These are phyloP conservation scores for Collybiopsis confluens DNA, from an alignment of 768 basidiomycete species.

Conservation along the genomic window DNA sequence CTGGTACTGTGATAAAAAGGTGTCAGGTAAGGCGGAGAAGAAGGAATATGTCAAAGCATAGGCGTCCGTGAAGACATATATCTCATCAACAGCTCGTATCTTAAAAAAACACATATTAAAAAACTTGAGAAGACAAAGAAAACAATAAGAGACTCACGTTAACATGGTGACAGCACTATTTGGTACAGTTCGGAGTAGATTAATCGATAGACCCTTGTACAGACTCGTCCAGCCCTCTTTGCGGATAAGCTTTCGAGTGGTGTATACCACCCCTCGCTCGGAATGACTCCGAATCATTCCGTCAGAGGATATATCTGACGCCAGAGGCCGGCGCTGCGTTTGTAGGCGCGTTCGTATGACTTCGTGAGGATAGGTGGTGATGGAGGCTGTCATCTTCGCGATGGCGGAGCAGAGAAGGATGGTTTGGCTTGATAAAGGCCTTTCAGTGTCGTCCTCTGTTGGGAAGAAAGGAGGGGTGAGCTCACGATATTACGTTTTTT, in stretches of 20 bases:
- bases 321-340: constrained; percentile 68
- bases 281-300: constrained; percentile 55
- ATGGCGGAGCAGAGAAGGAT: constrained; percentile 90
- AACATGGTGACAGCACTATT: constrained; percentile 95
- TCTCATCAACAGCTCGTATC: constrained; percentile 54
- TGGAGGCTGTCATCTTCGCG: constrained; percentile 93
- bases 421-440: constrained; percentile 50
- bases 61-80: constrained; percentile 36
- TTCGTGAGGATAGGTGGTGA: constrained; percentile 97
- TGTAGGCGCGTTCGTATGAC: constrained; percentile 98
- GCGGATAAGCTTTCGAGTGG: constrained; percentile 63
- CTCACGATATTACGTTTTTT: no score
- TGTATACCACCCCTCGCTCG: constrained; percentile 67
- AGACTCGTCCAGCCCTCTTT: constrained; percentile 88
- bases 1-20: neutral
- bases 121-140: neutral
- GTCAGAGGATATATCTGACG: constrained; percentile 53
- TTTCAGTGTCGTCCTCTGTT: constrained; percentile 42
- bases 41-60: constrained; percentile 7
- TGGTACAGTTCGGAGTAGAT: constrained; percentile 91
- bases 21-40: no score
- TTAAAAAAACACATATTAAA: constrained; percentile 14
- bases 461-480: neutral
- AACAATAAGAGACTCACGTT: constrained; percentile 51
- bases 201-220: constrained; percentile 92